A percentile compares a stretch with the other conserved stretches of the same genome.
Conservation (phyloP, 345 rosid species). For the Sonneratia alba region DNA sequence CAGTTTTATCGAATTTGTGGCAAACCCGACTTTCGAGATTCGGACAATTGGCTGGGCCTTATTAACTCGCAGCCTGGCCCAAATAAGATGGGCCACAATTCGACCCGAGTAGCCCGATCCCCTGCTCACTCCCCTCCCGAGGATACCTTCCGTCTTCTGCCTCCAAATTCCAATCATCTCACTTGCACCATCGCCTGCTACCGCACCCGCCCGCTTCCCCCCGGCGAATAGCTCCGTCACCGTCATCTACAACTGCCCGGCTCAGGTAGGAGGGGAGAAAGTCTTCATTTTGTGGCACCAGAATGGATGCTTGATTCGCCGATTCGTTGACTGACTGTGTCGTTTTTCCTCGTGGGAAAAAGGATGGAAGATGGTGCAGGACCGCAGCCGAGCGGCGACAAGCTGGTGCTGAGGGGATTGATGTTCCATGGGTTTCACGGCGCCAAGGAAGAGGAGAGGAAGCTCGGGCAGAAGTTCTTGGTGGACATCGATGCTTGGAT, state of each 20-base stretch:
- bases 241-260: too few relatives aligned
- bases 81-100: background rate
- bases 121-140: background rate
- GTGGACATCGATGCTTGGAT: slow-evolving; percentile 89
- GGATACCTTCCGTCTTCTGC: background rate
- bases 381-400: slow-evolving; percentile 41
- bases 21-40: background rate
- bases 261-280: background rate
- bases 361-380: background rate
- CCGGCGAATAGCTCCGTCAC: too few relatives aligned
- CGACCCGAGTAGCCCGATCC: background rate
- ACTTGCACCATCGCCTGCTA: background rate
- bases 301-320: background rate
- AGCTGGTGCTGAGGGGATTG: slow-evolving; percentile 62
- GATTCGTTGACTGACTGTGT: background rate
- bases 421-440: slow-evolving; percentile 85
- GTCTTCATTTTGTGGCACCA: background rate
- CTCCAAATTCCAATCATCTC: too few relatives aligned
- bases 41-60: background rate
- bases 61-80: background rate
- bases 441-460: slow-evolving; percentile 61
- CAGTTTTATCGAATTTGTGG: too few relatives aligned
- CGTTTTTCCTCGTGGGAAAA: background rate
- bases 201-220: too few relatives aligned
- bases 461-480: slow-evolving; percentile 75